phyloP scores from a whole-genome alignment of 163 green algal genomes.

The Scenedesmus sp. region DNA sequence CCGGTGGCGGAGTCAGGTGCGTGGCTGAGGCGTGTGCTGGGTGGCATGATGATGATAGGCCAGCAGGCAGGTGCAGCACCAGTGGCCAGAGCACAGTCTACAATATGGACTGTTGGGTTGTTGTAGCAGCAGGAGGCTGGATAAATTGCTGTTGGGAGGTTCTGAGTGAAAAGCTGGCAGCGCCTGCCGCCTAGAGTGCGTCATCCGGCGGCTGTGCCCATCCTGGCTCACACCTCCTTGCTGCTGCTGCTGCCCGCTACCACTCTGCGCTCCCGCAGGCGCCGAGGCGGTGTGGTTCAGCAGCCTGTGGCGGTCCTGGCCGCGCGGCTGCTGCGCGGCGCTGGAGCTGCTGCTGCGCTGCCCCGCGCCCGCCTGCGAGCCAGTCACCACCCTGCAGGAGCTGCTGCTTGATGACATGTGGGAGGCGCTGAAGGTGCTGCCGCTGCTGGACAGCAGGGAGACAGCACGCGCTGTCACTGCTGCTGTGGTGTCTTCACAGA shows the following conservation, averaged over 20 bases:
- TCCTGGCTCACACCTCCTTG: not conserved
- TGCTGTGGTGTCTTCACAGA: constrained; percentile 10
- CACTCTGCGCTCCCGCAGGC: constrained; percentile 1
- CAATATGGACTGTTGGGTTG: not conserved
- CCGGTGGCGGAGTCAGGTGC: not conserved
- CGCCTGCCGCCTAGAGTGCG: too few species aligned
- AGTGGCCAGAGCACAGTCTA: too few species aligned
- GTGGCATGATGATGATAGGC: not conserved
- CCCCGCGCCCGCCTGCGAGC: not conserved
- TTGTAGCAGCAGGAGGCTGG: too few species aligned
- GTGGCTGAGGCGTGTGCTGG: not conserved
- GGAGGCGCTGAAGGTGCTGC: constrained; percentile 1
- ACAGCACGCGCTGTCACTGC: not conserved
- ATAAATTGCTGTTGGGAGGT: too few species aligned
- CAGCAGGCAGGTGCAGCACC: not conserved
- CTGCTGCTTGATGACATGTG: constrained; percentile 35
- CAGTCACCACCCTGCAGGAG: constrained; percentile 8
- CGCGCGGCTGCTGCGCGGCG: not conserved
- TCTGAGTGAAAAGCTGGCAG: too few species aligned
- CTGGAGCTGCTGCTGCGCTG: constrained; percentile 45
- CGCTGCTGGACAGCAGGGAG: constrained; percentile 22
- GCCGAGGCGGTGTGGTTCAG: constrained; percentile 13
- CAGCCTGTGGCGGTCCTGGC: constrained; percentile 16
- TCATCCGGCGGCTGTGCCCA: not conserved
- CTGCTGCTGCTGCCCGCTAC: not conserved